Conservation (phyloP, 257 asterid genomes). For the Cordia subcordata region DNA sequence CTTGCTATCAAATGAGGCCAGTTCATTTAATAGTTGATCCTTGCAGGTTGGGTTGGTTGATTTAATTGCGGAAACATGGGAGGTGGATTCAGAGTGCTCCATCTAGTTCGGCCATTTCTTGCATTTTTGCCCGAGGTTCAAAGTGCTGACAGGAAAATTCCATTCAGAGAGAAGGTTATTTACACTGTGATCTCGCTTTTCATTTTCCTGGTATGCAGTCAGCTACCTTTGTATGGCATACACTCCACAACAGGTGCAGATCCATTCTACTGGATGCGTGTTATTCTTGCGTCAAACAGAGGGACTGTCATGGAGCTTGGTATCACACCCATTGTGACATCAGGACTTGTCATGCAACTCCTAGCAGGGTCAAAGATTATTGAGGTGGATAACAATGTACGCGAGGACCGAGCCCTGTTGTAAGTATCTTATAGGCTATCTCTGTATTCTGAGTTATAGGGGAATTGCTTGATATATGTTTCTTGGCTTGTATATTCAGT, state of each 20-base stretch:
- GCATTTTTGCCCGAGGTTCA: conserved; percentile 83
- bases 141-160: conserved; percentile 75
- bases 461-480: background rate
- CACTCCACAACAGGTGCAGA: conserved; percentile 94
- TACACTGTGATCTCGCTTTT: conserved; percentile 76
- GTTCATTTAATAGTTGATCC: background rate
- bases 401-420: conserved; percentile 84
- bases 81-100: conserved; percentile 82
- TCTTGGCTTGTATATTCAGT: too few species aligned
- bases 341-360: conserved; percentile 82
- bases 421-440: conserved; percentile 26
- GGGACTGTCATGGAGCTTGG: conserved; percentile 94
- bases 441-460: too few species aligned
- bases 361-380: conserved; percentile 80
- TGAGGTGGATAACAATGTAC: conserved; percentile 78
- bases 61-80: conserved; percentile 46
- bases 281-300: conserved; percentile 79
- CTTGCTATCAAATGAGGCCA: background rate
- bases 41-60: conserved; percentile 28
- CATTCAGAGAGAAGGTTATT: conserved; percentile 80
- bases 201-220: conserved; percentile 82
- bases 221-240: conserved; percentile 80
- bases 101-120: conserved; percentile 79
- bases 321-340: conserved; percentile 80
- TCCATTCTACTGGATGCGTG: conserved; percentile 95